Evolutionary conservation across 345 rosid species (phyloP), one percentile per base, ranked within the genome.

Genomic region (Pugionium cornutum): DNA sequence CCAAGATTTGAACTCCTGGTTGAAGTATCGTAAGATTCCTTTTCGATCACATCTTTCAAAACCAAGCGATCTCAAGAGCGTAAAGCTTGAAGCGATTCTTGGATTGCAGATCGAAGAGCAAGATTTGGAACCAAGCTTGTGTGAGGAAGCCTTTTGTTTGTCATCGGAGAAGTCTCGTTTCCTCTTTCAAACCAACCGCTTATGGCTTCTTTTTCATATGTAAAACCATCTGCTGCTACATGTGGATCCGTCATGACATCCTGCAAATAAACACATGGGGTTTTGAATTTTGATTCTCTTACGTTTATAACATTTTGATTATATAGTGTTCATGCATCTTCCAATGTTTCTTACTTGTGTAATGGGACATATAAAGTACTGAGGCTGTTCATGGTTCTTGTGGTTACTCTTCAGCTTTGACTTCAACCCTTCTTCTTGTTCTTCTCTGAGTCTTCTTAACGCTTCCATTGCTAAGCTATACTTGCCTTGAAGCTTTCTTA

Each of bases 231-330:
- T 0, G 92, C 90, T 33, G 95, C 89, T 62, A 87, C 78, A 8
- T 77, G 80, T 4, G 95, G 97, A 45, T 87, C 92, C 73, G 40
- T 79, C 97, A 90, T 90, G n/a, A 85, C 72, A 53, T 79, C 90
- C 95, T 89, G 70, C 67, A 75, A 61, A 10, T 18, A 62, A 47
- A 26, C 9, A 41, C 2, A 35, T 27, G 6, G 1, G 0, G 32
- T 5, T 56, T 18, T 18, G 18, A 18, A 18, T 47, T 31, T 45
- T 7, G 9, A 1, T 9, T 34, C 11, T 69, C 28, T 7, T 52
- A 18, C 27, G 26, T 6, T 52, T 60, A 11, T 11, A 39, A 4
- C 39, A 27, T 51, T 9, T 40, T 52, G 4, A 59, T 68, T 5
- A 18, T 68, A 40, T 25, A 26, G 25, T 11, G 36, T 8, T 61